These are phyloP conservation scores for Neopestalotiopsis clavispora DNA, from an alignment of 2,329 filamentous ascomycete species.

Conservation along the genomic window DNA sequence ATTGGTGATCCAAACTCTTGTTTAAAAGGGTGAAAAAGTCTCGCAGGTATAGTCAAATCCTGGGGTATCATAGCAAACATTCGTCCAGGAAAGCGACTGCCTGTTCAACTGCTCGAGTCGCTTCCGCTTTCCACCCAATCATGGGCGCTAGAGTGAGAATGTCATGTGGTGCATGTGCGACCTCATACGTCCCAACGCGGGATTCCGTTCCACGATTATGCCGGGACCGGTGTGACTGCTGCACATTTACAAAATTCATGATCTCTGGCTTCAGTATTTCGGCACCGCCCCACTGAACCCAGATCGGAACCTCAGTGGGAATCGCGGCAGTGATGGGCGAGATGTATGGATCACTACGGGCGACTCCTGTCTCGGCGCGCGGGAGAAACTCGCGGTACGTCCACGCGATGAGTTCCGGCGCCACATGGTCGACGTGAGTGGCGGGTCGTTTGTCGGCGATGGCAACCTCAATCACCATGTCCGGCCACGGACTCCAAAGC, in stretches of 20 bases:
- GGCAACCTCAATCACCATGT: conserved; percentile 25
- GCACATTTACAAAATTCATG: conserved; percentile 25
- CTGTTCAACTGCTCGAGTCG: conserved; percentile 12
- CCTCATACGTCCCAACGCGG: conserved; percentile 9
- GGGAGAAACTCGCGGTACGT: conserved; percentile 29
- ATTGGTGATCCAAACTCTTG: no score
- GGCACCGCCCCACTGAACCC: conserved; percentile 27
- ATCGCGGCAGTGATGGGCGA: conserved; percentile 25
- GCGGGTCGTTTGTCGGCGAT: conserved; percentile 17
- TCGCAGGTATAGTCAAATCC: no score
- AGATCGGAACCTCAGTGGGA: conserved; percentile 24
- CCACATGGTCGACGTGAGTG: conserved; percentile 18
- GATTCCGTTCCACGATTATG: not conserved
- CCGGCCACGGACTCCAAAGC: conserved; percentile 35
- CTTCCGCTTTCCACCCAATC: conserved; percentile 24
- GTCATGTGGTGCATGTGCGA: conserved; percentile 26
- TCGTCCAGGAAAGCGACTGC: conserved; percentile 17
- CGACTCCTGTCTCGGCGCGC: conserved; percentile 19
- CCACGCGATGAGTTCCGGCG: conserved; percentile 19
- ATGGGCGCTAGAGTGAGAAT: conserved; percentile 27
- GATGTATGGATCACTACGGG: conserved; percentile 21
- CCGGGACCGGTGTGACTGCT: conserved; percentile 20
- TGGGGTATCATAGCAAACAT: not conserved
- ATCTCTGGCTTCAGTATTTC: conserved; percentile 30
- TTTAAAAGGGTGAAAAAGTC: no score